Conservation (phyloP, 2,329 filamentous ascomycete genomes). For the Talaromyces sp. region DNA sequence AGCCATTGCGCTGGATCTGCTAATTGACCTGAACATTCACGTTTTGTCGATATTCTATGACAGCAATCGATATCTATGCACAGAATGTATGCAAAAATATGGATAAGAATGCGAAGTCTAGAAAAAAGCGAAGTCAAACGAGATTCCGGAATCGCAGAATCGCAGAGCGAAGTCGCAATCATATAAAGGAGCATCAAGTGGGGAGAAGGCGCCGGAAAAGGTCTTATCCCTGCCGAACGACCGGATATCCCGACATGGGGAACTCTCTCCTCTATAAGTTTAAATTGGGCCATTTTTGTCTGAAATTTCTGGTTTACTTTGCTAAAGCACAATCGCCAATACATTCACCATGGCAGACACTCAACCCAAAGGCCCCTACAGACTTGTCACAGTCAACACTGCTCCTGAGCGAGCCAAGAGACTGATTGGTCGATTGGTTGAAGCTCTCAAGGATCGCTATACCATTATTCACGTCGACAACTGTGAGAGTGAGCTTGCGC, state of each 20-base stretch:
- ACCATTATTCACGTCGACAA: conserved; percentile 62
- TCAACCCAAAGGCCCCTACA: conserved; percentile 54
- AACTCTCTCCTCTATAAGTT: conserved; percentile 17
- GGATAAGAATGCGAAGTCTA: background rate
- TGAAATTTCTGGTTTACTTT: background rate
- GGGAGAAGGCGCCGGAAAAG: conserved; percentile 21
- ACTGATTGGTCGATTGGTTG: conserved; percentile 59
- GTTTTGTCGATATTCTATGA: background rate
- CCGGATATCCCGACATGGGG: conserved; percentile 17
- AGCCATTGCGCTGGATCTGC: conserved; percentile 26
- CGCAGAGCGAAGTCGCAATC: conserved; percentile 3
- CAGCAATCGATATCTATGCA: background rate
- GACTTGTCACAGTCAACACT: conserved; percentile 65
- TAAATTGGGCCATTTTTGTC: background rate
- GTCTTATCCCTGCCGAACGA: conserved; percentile 12
- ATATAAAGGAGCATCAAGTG: conserved; percentile 15
- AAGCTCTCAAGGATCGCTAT: conserved; percentile 61
- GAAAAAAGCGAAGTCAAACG: background rate
- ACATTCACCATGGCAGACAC: conserved; percentile 15
- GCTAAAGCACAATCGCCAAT: conserved; percentile 11
- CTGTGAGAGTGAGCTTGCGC: conserved; percentile 53
- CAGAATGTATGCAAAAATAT: background rate
- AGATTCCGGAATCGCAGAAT: background rate
- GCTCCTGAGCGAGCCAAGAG: conserved; percentile 62
- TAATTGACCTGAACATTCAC: background rate